Conservation (phyloP, 768 basidiomycete species). For the Amanita polypyramis region DNA sequence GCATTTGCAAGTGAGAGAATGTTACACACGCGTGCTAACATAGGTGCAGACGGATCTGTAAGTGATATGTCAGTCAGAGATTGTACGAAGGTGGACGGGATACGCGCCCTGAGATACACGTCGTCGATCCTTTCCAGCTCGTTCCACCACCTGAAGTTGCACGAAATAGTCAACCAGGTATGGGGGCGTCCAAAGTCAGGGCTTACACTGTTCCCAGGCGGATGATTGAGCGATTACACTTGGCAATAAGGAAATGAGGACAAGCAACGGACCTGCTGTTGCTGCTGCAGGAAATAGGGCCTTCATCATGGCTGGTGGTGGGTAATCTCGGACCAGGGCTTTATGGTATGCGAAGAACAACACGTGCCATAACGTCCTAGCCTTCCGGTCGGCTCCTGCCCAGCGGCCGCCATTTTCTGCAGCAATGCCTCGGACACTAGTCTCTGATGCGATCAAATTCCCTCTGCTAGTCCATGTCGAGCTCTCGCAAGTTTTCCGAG, state of each 20-base stretch:
- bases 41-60: not conserved
- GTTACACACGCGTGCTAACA: not conserved
- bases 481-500: too few relatives aligned
- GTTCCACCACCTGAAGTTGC: slow-evolving; percentile 7
- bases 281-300: too few relatives aligned
- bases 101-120: slow-evolving; percentile 29
- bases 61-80: not conserved
- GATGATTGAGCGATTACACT: not conserved
- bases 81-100: not conserved
- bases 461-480: too few relatives aligned
- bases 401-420: too few relatives aligned
- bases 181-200: not conserved
- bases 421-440: too few relatives aligned
- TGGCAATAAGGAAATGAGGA: not conserved
- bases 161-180: not conserved
- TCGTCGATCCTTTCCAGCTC: slow-evolving; percentile 31
- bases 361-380: too few relatives aligned
- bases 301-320: too few relatives aligned
- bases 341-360: too few relatives aligned
- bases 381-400: too few relatives aligned
- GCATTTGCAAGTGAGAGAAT: not conserved
- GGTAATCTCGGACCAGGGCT: too few relatives aligned
- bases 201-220: not conserved
- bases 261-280: not conserved
- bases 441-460: too few relatives aligned